Percentiles rank a stretch among this genome's conserved stretches.
Evolutionary conservation across 352 stramenopile species (phyloP).

Genomic region (Pythium brassicae): DNA sequence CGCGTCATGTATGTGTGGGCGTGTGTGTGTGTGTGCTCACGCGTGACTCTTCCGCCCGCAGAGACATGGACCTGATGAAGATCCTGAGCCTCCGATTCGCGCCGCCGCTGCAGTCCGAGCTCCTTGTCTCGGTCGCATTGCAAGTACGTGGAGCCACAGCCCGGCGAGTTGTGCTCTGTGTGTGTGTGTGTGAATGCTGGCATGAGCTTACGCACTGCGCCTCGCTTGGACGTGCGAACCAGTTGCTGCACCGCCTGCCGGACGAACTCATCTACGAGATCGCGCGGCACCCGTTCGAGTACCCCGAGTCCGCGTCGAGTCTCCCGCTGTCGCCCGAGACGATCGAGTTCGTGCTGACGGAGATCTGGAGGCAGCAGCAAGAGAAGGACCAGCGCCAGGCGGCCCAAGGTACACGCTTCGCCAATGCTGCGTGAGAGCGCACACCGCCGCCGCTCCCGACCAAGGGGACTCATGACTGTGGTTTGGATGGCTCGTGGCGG

Average conservation of each 20-base stretch:
- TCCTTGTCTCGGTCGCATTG: conserved; percentile 81
- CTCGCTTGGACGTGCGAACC: neutral
- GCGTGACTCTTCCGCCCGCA: conserved; percentile 13
- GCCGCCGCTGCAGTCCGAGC: conserved; percentile 73
- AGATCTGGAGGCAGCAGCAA: conserved; percentile 31
- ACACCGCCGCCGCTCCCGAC: neutral
- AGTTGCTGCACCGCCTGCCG: conserved; percentile 83
- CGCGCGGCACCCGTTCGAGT: conserved; percentile 74
- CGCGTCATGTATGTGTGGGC: too few species aligned
- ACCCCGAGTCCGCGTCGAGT: conserved; percentile 48
- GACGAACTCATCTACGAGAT: conserved; percentile 86
- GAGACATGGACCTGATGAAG: conserved; percentile 87
- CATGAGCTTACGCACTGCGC: neutral
- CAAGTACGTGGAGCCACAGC: conserved; percentile 25
- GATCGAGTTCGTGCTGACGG: conserved; percentile 39
- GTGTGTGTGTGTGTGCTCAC: neutral
- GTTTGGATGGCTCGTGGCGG: neutral
- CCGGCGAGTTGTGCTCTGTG: neutral
- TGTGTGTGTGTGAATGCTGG: too few species aligned
- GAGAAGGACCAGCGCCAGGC: neutral
- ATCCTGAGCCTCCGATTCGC: conserved; percentile 81
- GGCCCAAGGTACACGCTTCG: conserved; percentile 3
- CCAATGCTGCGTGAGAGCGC: neutral
- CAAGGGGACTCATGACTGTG: neutral
- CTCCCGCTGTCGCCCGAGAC: conserved; percentile 53